Evolutionary conservation across 768 basidiomycete species (phyloP), one percentile per base, ranked within the genome.

Genomic region (Basidioascus undulatus): DNA sequence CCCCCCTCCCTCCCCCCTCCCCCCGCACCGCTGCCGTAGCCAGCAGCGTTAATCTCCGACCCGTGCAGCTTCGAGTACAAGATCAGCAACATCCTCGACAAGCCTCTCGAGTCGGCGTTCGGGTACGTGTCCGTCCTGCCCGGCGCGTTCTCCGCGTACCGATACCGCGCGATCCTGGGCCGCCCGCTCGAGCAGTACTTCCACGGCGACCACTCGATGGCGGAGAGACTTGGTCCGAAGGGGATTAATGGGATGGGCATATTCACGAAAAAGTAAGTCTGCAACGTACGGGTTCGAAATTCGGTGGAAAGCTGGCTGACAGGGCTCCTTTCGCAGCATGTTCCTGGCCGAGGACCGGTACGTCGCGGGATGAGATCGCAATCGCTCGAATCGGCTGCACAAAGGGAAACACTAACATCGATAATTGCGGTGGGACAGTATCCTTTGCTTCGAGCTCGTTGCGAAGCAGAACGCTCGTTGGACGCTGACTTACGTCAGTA

Each of bases 221-320:
- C 87, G 15, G 83, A 83, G 47, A 75, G 87, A 40, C 71, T 92
- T 34, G 89, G 89, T 10, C 63, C 71, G 20, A 87, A 92, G 61
- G 89, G 87, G 59, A 82, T 87, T 41, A 73, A 89, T 47, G 86
- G 84, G 33, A 92, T 92, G 87, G 76, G 77, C 57, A 87, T 92
- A 51, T 89, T 92, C 64, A 84, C 81, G 27, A 89, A 87, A 62
- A 89, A 87, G n/a, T n/a, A n/a, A n/a, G n/a, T n/a, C n/a, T n/a
- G n/a, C n/a, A n/a, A n/a, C n/a, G n/a, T n/a, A n/a, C n/a, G n/a
- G n/a, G n/a, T n/a, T n/a, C n/a, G n/a, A n/a, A 10, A 6, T 9
- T 34, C 16, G 52, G 50, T 74, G 72, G n/a, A 15, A 9, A 2
- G 4, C 9, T 4, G 2, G 15, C 34, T 16, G 42, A 37, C 19